phyloP scores from a whole-genome alignment of 2,329 filamentous ascomycete genomes.

The Ceratocystis huliohia region DNA sequence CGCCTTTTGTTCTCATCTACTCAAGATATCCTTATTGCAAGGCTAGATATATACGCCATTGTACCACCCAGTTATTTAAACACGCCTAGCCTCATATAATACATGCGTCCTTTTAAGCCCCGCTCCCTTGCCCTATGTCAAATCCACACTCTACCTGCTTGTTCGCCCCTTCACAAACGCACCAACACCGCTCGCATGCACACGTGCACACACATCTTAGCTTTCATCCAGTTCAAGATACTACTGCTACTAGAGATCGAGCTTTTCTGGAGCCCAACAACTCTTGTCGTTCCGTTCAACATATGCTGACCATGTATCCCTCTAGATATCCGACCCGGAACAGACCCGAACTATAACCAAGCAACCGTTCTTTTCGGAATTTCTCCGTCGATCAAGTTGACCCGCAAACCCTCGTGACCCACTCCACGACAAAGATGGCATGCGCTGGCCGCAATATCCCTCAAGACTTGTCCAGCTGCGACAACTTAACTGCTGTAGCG shows the following conservation, averaged over 20 bases:
- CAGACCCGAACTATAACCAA: background rate
- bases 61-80: no score
- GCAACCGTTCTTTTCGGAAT: background rate
- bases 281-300: no score
- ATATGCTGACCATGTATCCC: no score
- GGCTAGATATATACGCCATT: no score
- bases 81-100: background rate
- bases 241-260: no score
- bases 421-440: conserved; percentile 30
- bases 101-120: background rate
- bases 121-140: background rate
- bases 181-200: background rate
- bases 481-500: conserved; percentile 63
- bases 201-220: no score
- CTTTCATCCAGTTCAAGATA: no score
- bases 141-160: background rate
- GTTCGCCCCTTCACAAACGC: background rate
- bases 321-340: no score
- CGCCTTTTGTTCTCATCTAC: no score
- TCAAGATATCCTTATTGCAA: no score
- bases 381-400: background rate
- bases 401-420: background rate
- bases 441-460: conserved; percentile 56
- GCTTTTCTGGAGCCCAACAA: no score
- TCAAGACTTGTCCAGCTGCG: conserved; percentile 48